A percentile compares a stretch with the other conserved stretches of the same genome.
These are phyloP conservation scores for Penicillium sp. DNA, from an alignment of 2,329 filamentous ascomycete species.

Conservation along the genomic window DNA sequence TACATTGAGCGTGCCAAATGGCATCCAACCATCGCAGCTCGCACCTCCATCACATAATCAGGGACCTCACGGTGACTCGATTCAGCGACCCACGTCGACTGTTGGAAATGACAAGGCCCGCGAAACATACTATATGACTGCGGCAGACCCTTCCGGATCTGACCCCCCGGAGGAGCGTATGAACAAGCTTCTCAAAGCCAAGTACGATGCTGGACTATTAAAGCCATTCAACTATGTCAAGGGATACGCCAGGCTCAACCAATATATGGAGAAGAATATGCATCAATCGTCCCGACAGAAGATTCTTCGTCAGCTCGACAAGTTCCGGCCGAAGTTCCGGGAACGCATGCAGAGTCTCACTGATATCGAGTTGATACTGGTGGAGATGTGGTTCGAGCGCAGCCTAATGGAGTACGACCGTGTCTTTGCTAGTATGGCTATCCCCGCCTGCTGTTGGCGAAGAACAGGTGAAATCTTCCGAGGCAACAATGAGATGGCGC, in stretches of 20 bases:
- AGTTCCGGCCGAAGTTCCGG: slow-evolving; percentile 92
- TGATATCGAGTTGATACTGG: slow-evolving; percentile 90
- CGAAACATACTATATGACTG: slow-evolving; percentile 93
- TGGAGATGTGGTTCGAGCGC: slow-evolving; percentile 99
- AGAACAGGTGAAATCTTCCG: slow-evolving; percentile 96
- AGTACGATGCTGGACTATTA: slow-evolving; percentile 91
- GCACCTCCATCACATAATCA: slow-evolving; percentile 35
- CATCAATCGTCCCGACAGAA: slow-evolving; percentile 82
- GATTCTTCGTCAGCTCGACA: slow-evolving; percentile 87
- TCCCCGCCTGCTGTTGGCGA: slow-evolving; percentile 96
- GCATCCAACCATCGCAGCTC: slow-evolving; percentile 42
- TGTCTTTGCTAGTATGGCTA: slow-evolving; percentile 98
- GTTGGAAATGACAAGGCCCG: slow-evolving; percentile 69
- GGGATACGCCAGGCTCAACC: slow-evolving; percentile 85
- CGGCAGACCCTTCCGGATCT: slow-evolving; percentile 88
- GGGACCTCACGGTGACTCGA: slow-evolving; percentile 53
- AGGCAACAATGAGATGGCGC: slow-evolving; percentile 98
- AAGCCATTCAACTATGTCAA: slow-evolving; percentile 99
- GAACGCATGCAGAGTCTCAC: slow-evolving; percentile 92
- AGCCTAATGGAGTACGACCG: slow-evolving; percentile 97
- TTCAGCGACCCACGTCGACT: slow-evolving; percentile 64
- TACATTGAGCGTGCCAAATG: slow-evolving; percentile 34
- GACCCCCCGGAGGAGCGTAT: slow-evolving; percentile 90
- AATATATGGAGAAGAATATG: slow-evolving; percentile 90
- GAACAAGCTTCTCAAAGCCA: slow-evolving; percentile 90